Evolutionary conservation across 2,329 filamentous ascomycete species (phyloP), one percentile per base, ranked within the genome.

Genomic region (Sporothrix dimorphospora): DNA sequence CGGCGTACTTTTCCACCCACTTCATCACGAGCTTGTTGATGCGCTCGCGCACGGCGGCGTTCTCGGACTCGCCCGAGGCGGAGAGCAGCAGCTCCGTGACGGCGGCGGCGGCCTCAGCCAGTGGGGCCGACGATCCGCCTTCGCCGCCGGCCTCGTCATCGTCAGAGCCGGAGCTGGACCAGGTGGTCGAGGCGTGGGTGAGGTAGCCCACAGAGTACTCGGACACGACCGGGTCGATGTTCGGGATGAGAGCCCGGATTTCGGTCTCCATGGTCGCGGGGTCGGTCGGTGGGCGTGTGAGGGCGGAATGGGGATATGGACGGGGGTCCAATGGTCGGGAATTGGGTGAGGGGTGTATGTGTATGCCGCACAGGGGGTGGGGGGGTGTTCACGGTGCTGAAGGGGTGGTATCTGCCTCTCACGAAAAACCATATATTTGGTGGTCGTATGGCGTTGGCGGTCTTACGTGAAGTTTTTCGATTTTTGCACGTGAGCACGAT

Each of bases 141-240:
- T 24, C 83, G n/a, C 84, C 90, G 75, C 30, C 70, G 12, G 88
- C 79, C 75, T 97, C 94, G 69, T 89, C 86, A 14, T 87, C 94
- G 69, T 90, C 89, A 73, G 89, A 86, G 14, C 24, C 86, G 19
- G 86, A 94, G 70, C 90, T 88, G 73, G 90, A 86, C 86, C 92
- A 97, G 69, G 92, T 86, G 76, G 91, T 94, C 65, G 94, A 96
- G 66, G 96, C 96, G 86, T 99, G 95, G 78, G 90, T 94, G 77
- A 99, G 87, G 80, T 98, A 99, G 72, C 96, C 96, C 76, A 94
- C 93, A 57, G 94, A 96, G 82, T 97, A 98, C 83, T 97, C 93
- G 66, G 94, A 94, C 76, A 98, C 86, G 75, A 97, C 87, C 73
- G 92, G 93, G 82, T 98, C 94, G 77, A 98, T 93, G 79, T 92